These are phyloP conservation scores for Saccharomyces paradoxus DNA, from an alignment of 805 yeast species.

Conservation along the genomic window DNA sequence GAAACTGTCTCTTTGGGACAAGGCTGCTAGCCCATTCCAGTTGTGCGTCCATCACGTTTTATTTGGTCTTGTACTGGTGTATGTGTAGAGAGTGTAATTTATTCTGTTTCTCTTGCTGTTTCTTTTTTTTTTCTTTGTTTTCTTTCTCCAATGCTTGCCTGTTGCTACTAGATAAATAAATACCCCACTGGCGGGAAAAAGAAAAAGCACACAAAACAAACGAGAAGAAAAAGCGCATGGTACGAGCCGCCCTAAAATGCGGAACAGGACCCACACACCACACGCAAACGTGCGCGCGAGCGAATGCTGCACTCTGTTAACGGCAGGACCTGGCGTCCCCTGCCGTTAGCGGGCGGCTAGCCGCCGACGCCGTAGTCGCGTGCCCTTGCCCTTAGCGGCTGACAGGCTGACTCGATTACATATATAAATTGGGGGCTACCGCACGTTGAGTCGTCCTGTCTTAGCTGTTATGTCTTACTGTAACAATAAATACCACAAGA, in stretches of 20 bases:
- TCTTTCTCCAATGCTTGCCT: neutral
- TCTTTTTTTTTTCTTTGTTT: neutral
- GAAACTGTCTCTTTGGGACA: slow-evolving; percentile 28
- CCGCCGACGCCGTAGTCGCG: neutral
- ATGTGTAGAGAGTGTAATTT: neutral
- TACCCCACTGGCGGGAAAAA: neutral
- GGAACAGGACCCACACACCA: neutral
- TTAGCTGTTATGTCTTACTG: no score
- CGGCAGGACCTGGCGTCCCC: neutral
- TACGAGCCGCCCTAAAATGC: neutral
- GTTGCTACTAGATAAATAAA: neutral
- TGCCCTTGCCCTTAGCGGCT: neutral
- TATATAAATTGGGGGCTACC: neutral
- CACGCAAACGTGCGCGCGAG: neutral
- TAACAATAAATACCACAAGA: neutral
- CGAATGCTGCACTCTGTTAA: neutral
- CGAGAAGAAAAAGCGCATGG: neutral
- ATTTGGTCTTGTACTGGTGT: neutral
- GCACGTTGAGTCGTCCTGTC: neutral
- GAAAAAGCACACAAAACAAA: neutral
- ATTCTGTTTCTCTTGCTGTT: neutral
- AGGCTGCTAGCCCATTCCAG: neutral
- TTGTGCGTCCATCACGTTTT: neutral
- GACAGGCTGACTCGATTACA: neutral
- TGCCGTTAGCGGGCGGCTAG: neutral